phyloP scores from a whole-genome alignment of 2,329 filamentous ascomycete genomes.

The Thyridium curvatum region DNA sequence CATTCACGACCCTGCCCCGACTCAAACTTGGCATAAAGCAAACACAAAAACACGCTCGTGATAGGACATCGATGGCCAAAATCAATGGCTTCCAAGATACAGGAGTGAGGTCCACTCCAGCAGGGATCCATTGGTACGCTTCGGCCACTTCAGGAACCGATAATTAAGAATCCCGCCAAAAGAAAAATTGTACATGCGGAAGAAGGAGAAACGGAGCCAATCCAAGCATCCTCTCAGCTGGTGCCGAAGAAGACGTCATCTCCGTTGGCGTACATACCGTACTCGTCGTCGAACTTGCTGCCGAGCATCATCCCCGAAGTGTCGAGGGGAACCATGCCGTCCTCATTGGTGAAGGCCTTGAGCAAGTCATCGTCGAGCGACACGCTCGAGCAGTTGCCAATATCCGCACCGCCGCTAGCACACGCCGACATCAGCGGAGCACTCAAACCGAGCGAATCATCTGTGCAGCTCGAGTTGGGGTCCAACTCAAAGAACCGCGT shows the following conservation, averaged over 20 bases:
- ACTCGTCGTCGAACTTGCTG: constrained; percentile 49
- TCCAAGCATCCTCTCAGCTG: background rate
- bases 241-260: constrained; percentile 47
- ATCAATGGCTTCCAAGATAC: too few relatives aligned
- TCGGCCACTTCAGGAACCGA: too few relatives aligned
- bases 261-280: constrained; percentile 44
- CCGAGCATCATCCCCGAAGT: constrained; percentile 28
- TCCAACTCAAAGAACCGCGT: constrained; percentile 42
- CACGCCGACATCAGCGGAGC: constrained; percentile 21
- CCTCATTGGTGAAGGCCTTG: constrained; percentile 35
- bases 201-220: background rate
- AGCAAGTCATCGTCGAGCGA: constrained; percentile 36
- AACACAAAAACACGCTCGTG: too few relatives aligned
- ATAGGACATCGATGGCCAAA: too few relatives aligned
- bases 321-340: constrained; percentile 35
- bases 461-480: constrained; percentile 25
- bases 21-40: too few relatives aligned
- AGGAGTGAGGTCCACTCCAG: too few relatives aligned
- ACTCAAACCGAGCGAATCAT: constrained; percentile 16
- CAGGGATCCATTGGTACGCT: too few relatives aligned
- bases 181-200: background rate
- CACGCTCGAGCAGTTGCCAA: constrained; percentile 21
- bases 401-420: constrained; percentile 19
- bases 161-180: too few relatives aligned
- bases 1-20: too few relatives aligned